These are phyloP conservation scores for Penicillium psychrosexuale DNA, from an alignment of 2,329 filamentous ascomycete genomes.

Conservation along the genomic window DNA sequence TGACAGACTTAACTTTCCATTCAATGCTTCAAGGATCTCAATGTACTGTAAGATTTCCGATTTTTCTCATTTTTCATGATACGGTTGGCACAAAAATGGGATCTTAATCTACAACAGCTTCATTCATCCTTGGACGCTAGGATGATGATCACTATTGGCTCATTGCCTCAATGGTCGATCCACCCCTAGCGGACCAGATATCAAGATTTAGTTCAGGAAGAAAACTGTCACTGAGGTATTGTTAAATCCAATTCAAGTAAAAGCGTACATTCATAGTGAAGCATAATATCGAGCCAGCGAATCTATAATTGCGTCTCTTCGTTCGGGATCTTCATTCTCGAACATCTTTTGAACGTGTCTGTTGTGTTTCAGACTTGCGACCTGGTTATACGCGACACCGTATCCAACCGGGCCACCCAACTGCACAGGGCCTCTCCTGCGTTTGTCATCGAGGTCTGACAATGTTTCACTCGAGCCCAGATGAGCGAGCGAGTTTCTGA, in stretches of 20 bases:
- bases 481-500: constrained; percentile 18
- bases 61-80: too few relatives aligned
- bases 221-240: neutral
- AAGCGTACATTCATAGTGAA: constrained; percentile 5
- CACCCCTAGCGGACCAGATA: too few relatives aligned
- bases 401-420: neutral
- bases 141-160: neutral
- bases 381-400: neutral
- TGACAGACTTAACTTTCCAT: neutral
- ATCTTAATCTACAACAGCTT: neutral
- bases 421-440: neutral
- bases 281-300: constrained; percentile 12
- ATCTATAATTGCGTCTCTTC: constrained; percentile 18
- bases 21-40: neutral
- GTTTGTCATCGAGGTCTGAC: constrained; percentile 1
- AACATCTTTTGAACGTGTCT: constrained; percentile 14
- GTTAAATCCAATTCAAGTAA: neutral
- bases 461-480: constrained; percentile 1
- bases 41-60: neutral
- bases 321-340: constrained; percentile 7
- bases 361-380: constrained; percentile 14
- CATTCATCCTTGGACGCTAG: neutral
- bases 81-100: neutral
- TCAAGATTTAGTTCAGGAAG: neutral
- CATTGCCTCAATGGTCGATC: neutral